phyloP scores from a whole-genome alignment of 495 filamentous ascomycete genomes.

The Penicillium soppii region DNA sequence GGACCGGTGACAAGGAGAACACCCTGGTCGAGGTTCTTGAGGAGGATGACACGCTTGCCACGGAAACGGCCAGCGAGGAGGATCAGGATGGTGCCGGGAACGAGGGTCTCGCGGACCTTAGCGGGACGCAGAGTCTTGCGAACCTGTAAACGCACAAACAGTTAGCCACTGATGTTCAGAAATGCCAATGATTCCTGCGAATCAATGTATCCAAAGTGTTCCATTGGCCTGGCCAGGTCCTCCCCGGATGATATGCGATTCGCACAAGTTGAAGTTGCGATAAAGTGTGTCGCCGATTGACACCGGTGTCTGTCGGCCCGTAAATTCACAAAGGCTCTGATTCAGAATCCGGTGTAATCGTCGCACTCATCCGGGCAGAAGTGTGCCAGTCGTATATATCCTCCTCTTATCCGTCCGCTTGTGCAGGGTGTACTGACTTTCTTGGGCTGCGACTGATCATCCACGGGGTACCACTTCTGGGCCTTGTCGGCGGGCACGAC shows the following conservation, averaged over 20 bases:
- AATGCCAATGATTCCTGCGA: neutral
- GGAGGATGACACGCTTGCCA: constrained; percentile 98
- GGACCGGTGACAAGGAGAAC: constrained; percentile 98
- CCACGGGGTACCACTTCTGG: constrained; percentile 98
- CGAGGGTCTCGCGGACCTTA: constrained; percentile 79
- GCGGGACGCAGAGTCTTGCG: constrained; percentile 90
- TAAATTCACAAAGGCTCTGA: constrained; percentile 10
- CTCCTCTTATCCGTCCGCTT: constrained; percentile 13
- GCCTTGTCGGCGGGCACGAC: constrained; percentile 86
- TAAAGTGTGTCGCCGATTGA: constrained; percentile 5
- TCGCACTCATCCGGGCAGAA: constrained; percentile 34
- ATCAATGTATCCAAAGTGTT: neutral
- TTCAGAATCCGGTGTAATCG: constrained; percentile 26
- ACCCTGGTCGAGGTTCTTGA: constrained; percentile 94
- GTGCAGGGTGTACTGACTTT: constrained; percentile 66
- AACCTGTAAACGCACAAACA: constrained; percentile 57
- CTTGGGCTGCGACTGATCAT: constrained; percentile 86
- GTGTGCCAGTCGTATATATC: constrained; percentile 16
- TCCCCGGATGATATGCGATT: constrained; percentile 12
- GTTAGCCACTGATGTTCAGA: constrained; percentile 32
- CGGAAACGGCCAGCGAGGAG: constrained; percentile 99
- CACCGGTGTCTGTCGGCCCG: constrained; percentile 4
- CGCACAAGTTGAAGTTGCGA: constrained; percentile 3
- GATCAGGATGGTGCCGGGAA: constrained; percentile 93
- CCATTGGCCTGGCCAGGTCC: constrained; percentile 3